Base-by-base conservation (phyloP, 2,329 filamentous ascomycete genomes). In the Dactylellina cionopaga region DNA sequence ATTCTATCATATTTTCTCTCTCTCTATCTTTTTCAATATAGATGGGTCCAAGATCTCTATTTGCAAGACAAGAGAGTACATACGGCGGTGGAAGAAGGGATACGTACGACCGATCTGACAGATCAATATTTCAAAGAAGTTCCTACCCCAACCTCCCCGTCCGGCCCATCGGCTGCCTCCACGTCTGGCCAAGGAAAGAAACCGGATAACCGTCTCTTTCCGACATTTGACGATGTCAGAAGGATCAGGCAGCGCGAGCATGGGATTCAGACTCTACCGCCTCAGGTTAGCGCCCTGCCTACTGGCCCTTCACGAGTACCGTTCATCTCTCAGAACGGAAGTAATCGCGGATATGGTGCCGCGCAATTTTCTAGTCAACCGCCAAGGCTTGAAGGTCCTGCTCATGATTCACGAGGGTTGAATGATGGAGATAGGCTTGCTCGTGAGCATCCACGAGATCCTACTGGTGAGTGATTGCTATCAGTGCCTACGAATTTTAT, bases 31-130 rank as follows among this genome's bases (percentile, higher is more conserved):
- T 9, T 27, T 15, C 7, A 19, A 7, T 17, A n/a, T 17, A 71
- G 66, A 44, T 71, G 66, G 66, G 29, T 71, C 17, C 49, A 44
- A 27, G 35, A 39, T 24, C 35, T 71, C 1, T 37, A 58, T 58
- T 13, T 43, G 7, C 11, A 52, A 3, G 54, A 64, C 6, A 5
- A 55, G 5, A 43, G 22, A 2, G 49, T 64, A 11, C 51, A 35
- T 9, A 19, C 58, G 22, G 58, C 66, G 10, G 17, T 71, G 11
- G 2, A 44, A 58, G 31, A 63, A 33, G 56, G 49, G 25, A 29
- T 71, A 27, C 66, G 66, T 19, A 71, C 66, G 5, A 71, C 66
- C n/a, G 66, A 33, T 41, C 59, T 71, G 25, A 71, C 66, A 5
- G 19, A 25, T 9, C 49, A 39, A 15, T 51, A 56, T 24, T 58